A percentile compares a stretch with the other conserved stretches of the same genome.
Conservation (phyloP, 495 filamentous ascomycete species). For the Penicillium arizonense region DNA sequence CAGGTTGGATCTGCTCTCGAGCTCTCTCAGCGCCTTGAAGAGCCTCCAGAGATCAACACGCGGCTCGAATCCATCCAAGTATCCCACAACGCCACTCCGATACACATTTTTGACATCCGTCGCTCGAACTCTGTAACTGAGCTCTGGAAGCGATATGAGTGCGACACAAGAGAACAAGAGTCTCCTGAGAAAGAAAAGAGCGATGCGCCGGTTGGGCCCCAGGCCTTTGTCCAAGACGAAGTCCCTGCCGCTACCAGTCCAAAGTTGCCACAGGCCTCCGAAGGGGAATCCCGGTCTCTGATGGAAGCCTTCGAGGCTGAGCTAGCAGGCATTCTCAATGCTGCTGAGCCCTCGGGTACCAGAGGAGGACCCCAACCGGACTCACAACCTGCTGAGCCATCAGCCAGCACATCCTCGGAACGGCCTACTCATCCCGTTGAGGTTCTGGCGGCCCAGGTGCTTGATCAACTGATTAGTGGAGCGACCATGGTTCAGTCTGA, state of each 20-base stretch:
- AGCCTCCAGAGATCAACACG: slow-evolving; percentile 26
- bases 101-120: slow-evolving; percentile 50
- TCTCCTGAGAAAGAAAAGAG: slow-evolving; percentile 1
- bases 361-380: slow-evolving; percentile 9
- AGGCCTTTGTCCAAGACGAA: neutral
- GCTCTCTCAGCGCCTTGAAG: slow-evolving; percentile 50
- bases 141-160: slow-evolving; percentile 40
- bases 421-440: slow-evolving; percentile 25
- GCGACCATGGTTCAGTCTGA: slow-evolving; percentile 38
- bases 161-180: neutral
- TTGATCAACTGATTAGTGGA: slow-evolving; percentile 35
- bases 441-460: slow-evolving; percentile 26
- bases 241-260: neutral
- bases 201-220: neutral
- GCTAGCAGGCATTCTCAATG: slow-evolving; percentile 42
- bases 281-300: slow-evolving; percentile 31
- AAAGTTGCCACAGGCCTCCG: neutral
- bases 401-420: slow-evolving; percentile 11
- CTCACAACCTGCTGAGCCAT: slow-evolving; percentile 13
- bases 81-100: slow-evolving; percentile 20
- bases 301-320: slow-evolving; percentile 54
- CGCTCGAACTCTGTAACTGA: slow-evolving; percentile 43
- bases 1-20: slow-evolving; percentile 53
- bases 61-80: slow-evolving; percentile 7
- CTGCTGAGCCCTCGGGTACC: slow-evolving; percentile 18